Percentiles rank a stretch among this genome's conserved stretches.
These are phyloP conservation scores for Lasiosphaeria ovina DNA, from an alignment of 495 filamentous ascomycete genomes.

Conservation along the genomic window DNA sequence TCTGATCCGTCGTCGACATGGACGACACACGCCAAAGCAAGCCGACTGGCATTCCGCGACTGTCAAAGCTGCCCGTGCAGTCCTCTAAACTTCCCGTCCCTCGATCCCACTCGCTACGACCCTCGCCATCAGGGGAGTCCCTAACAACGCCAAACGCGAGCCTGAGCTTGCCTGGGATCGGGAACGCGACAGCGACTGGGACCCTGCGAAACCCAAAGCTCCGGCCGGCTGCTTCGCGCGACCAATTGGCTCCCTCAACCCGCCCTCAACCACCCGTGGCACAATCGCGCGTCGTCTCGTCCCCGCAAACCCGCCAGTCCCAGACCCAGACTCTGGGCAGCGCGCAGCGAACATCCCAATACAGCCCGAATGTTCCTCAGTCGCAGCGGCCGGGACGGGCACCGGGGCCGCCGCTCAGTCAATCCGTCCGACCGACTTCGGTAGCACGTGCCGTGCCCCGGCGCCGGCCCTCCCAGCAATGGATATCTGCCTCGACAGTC, in stretches of 20 bases:
- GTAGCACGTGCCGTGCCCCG: slow-evolving; percentile 10
- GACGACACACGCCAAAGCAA: slow-evolving; percentile 30
- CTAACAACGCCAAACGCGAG: slow-evolving; percentile 8
- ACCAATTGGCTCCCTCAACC: slow-evolving; percentile 33
- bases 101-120: slow-evolving; percentile 28
- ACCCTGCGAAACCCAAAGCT: slow-evolving; percentile 40
- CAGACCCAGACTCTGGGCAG: slow-evolving; percentile 8
- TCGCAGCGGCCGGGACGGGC: slow-evolving; percentile 10
- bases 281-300: slow-evolving; percentile 24
- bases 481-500: slow-evolving; percentile 25
- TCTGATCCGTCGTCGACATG: slow-evolving; percentile 27
- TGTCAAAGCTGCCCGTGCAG: slow-evolving; percentile 30
- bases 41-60: slow-evolving; percentile 28
- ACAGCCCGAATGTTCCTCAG: slow-evolving; percentile 10
- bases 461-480: slow-evolving; percentile 29
- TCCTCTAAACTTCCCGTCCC: slow-evolving; percentile 32
- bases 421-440: slow-evolving; percentile 15
- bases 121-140: slow-evolving; percentile 30
- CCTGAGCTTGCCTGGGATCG: neutral
- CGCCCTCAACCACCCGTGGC: slow-evolving; percentile 12
- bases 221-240: slow-evolving; percentile 41
- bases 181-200: slow-evolving; percentile 1
- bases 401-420: slow-evolving; percentile 4
- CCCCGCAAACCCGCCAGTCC: slow-evolving; percentile 19
- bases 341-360: slow-evolving; percentile 14